Conservation (phyloP, 2,329 filamentous ascomycete species). For the Monosporascus sp. region DNA sequence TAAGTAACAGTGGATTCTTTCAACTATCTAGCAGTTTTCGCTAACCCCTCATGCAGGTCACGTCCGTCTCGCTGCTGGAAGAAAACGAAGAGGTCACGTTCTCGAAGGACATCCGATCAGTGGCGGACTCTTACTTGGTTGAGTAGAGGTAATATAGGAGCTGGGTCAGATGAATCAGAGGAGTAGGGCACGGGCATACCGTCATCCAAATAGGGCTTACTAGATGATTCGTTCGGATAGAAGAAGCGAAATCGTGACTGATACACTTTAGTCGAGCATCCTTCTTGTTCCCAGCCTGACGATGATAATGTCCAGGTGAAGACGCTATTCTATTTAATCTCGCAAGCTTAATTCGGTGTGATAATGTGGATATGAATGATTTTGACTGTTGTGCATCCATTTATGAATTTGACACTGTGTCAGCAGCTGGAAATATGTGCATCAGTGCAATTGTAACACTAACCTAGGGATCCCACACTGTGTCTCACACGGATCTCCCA, state of each 20-base stretch:
- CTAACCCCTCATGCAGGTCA: slow-evolving; percentile 47
- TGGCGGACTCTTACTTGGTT: slow-evolving; percentile 71
- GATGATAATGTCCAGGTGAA: not conserved
- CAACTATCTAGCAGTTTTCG: not conserved
- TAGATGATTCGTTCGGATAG: not conserved
- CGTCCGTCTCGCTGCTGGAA: slow-evolving; percentile 65
- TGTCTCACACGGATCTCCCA: too few species aligned
- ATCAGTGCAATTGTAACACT: too few species aligned
- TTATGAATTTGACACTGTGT: too few species aligned
- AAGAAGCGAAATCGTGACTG: not conserved
- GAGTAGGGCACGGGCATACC: slow-evolving; percentile 8
- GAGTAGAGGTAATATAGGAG: slow-evolving; percentile 47
- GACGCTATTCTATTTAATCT: not conserved
- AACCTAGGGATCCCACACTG: too few species aligned
- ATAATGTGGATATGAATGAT: too few species aligned
- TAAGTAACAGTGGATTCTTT: slow-evolving; percentile 47
- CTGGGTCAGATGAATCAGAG: slow-evolving; percentile 3
- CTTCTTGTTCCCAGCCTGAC: not conserved
- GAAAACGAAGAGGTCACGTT: slow-evolving; percentile 76
- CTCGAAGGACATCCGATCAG: slow-evolving; percentile 74
- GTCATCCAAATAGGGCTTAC: slow-evolving; percentile 5
- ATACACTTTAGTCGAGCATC: not conserved
- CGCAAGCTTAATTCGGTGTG: too few species aligned
- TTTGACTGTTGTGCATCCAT: too few species aligned
- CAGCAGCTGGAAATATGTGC: too few species aligned